Base-by-base conservation (phyloP, 1,284 basidiomycete genomes). In the Pseudozyma flocculosa region DNA sequence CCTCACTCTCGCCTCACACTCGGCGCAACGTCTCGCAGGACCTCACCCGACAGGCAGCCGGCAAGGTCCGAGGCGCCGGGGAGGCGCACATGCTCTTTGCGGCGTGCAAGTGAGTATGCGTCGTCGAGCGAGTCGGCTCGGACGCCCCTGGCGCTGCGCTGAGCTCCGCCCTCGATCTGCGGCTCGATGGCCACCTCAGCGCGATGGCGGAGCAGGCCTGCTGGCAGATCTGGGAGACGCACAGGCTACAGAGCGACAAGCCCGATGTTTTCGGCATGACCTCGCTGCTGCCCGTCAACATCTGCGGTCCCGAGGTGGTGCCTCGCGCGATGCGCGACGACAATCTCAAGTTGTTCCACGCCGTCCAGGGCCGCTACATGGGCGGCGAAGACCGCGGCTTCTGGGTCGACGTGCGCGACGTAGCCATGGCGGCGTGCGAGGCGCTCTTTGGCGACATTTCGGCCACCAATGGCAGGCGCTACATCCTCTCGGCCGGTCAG, bases 391-490 rank as follows among this genome's bases (percentile, higher is more conserved):
- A 13, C 19, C 10, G 15, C 23, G 17, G 41, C n/a, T 30, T 26
- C 17, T 43, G 41, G 41, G 23, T 43, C 23, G 41, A 43, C n/a
- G 41, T 43, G 11, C 41, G 41, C 17, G 41, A 43, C 21, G 41
- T 43, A 3, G 41, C 23, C 21, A n/a, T 26, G 8, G 26, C 41
- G 4, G 26, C 41, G 4, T 43, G 41, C 41, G 23, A 43, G 21
- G 41, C 41, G 7, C 41, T 43, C 4, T 43, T 43, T 22, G 26
- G 10, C 23, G 41, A 43, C 41, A 22, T 43, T 10, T 23, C 22
- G 17, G n/a, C 8, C 4, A 17, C 8, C 23, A 43, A 43, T 17
- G 41, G 41, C 23, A 26, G 10, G 4, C 41, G 41, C 5, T 43
- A 43, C 23, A 3, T 43, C 4, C 15, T 43, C 9, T 26, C 23